Base-by-base conservation (phyloP, 2,329 filamentous ascomycete genomes). In the Myrmaecium sp. region DNA sequence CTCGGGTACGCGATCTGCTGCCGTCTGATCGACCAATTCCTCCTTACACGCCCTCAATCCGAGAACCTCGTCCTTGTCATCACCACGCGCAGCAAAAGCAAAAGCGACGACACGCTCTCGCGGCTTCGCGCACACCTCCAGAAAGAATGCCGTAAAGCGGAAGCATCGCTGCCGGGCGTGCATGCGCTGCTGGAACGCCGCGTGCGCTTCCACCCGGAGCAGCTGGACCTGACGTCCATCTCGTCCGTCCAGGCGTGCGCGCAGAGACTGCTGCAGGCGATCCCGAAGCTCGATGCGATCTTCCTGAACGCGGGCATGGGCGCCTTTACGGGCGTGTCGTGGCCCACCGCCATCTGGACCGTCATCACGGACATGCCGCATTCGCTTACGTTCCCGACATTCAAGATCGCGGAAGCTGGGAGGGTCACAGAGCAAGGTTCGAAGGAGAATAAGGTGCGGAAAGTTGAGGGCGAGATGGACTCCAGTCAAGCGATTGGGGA, bases 291-390 rank as follows among this genome's bases (percentile, higher is more conserved):
- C 16, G 82, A 95, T 50, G 66, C 66, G 2, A 61, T 89, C 13
- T 62, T 95, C 19, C 74, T 80, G 47, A 94, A 94, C 51, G 86
- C 86, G 10, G 89, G 84, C 1, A 75, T 86, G 20, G 82, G 83
- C 13, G 83, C 81, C 2, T 93, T 82, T 78, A 67, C 61, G 1
- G 80, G 79, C n/a, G 48, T 92, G 31, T 57, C 81, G 48, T 94
- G 73, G 69, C 51, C 58, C 2, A 40, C 43, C 28, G 69, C 79
- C 1, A 49, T 72, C 16, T 68, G 57, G 54, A 49, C 44, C 6
- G 42, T 69, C 5, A 41, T 78, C 23, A 71, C 64, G 7, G 72
- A 83, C 30, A 55, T 77, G 31, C 47, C 75, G 7, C 64, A 79
- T 36, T 61, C 72, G 1, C 64, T 73, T 15, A 86, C 82, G 5